A percentile compares a stretch with the other conserved stretches of the same genome.
These are phyloP conservation scores for Exophiala spinifera DNA, from an alignment of 2,329 filamentous ascomycete species.

Conservation along the genomic window DNA sequence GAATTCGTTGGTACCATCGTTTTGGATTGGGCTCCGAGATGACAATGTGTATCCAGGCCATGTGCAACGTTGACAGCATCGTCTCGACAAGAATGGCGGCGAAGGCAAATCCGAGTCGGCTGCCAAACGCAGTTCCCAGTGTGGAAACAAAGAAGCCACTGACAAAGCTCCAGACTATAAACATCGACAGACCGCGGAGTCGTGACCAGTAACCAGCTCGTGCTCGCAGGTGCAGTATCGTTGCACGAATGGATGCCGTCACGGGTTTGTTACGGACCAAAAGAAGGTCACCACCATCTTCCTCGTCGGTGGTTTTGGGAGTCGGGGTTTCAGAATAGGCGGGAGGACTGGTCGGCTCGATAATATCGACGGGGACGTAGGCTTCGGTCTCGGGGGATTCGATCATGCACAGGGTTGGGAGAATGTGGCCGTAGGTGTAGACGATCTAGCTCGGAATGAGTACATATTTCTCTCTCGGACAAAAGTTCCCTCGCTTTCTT, in stretches of 20 bases:
- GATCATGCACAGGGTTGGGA: constrained; percentile 62
- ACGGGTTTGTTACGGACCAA: constrained; percentile 55
- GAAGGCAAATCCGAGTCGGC: constrained; percentile 47
- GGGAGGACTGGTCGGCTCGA: constrained; percentile 31
- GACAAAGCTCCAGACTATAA: constrained; percentile 48
- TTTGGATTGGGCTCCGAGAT: constrained; percentile 66
- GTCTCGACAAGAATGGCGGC: constrained; percentile 58
- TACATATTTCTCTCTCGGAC: background rate
- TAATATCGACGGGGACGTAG: constrained; percentile 49
- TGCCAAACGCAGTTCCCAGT: constrained; percentile 46
- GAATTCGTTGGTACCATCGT: constrained; percentile 67
- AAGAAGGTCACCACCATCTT: constrained; percentile 44
- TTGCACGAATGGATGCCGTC: constrained; percentile 58
- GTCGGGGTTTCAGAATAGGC: constrained; percentile 32
- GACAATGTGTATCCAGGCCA: constrained; percentile 82
- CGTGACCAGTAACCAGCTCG: constrained; percentile 62
- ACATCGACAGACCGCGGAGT: constrained; percentile 65
- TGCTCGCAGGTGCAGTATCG: constrained; percentile 59
- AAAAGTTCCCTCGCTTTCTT: constrained; percentile 14
- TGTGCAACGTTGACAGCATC: constrained; percentile 63
- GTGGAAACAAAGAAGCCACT: constrained; percentile 44
- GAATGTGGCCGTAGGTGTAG: constrained; percentile 60
- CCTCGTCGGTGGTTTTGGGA: constrained; percentile 28
- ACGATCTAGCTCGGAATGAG: constrained; percentile 20
- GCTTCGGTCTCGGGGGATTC: constrained; percentile 58